phyloP scores from a whole-genome alignment of 2,329 filamentous ascomycete genomes.

The Hypomyces perniciosus region DNA sequence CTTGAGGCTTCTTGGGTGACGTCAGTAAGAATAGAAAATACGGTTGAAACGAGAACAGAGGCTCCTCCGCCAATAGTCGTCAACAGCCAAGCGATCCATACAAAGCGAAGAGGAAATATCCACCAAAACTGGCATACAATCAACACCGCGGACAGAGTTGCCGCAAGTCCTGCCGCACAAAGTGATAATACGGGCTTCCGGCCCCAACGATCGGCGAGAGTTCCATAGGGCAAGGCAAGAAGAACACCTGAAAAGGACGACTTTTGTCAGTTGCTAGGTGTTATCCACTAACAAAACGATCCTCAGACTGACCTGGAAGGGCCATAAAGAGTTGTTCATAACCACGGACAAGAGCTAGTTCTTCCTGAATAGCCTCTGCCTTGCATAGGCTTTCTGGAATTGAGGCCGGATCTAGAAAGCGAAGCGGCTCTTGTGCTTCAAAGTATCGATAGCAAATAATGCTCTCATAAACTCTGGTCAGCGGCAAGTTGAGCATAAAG shows the following conservation, averaged over 20 bases:
- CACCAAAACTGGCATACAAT: constrained; percentile 7
- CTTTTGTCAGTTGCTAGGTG: background rate
- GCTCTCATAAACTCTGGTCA: constrained; percentile 4
- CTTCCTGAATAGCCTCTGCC: background rate
- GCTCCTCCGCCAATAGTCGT: constrained; percentile 1
- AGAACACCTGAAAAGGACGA: background rate
- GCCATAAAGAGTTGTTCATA: constrained; percentile 1
- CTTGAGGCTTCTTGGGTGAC: background rate
- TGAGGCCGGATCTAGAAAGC: background rate
- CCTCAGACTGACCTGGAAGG: background rate
- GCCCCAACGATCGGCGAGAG: background rate
- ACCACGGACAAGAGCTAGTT: constrained; percentile 2
- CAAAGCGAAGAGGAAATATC: constrained; percentile 1
- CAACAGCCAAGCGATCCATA: constrained; percentile 2
- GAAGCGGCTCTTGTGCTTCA: background rate
- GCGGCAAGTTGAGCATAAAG: constrained; percentile 3
- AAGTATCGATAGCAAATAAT: constrained; percentile 7
- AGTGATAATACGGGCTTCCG: constrained; percentile 1
- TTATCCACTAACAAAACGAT: background rate
- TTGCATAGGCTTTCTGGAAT: constrained; percentile 1
- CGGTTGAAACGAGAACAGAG: background rate
- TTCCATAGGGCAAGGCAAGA: constrained; percentile 4
- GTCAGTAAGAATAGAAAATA: constrained; percentile 5
- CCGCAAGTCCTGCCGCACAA: background rate
- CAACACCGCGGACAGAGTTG: background rate